These are phyloP conservation scores for Blastobotrys indianensis DNA, from an alignment of 1,139 yeast genomes.

Conservation along the genomic window DNA sequence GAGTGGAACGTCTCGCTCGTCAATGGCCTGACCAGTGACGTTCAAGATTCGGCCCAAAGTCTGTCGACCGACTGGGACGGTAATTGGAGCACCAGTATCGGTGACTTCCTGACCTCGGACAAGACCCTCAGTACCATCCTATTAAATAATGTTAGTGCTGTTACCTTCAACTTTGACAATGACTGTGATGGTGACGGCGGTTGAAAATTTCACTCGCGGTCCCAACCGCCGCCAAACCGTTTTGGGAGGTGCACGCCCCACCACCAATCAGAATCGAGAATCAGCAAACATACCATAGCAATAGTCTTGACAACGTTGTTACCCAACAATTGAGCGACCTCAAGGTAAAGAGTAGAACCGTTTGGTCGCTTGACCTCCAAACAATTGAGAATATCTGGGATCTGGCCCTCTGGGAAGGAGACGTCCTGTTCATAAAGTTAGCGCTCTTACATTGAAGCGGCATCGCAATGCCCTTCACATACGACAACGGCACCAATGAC, in stretches of 20 bases:
- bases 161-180: background rate
- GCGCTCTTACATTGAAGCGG: background rate
- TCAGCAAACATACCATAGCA: constrained; percentile 59
- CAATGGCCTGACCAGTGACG: constrained; percentile 99
- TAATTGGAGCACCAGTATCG: constrained; percentile 98
- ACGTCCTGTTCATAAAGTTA: constrained; percentile 48
- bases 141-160: background rate
- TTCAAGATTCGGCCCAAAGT: constrained; percentile 97
- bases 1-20: constrained; percentile 86
- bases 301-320: constrained; percentile 99
- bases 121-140: constrained; percentile 99
- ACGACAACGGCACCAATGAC: constrained; percentile 99
- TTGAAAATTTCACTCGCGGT: background rate
- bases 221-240: background rate
- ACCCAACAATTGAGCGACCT: constrained; percentile 99
- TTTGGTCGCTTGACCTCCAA: constrained; percentile 69
- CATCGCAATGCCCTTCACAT: constrained; percentile 19
- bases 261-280: background rate
- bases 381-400: constrained; percentile 97
- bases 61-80: constrained; percentile 99
- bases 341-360: constrained; percentile 75
- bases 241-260: background rate
- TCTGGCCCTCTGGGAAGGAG: constrained; percentile 94
- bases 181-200: background rate
- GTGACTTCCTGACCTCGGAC: constrained; percentile 90